A percentile compares a stretch with the other conserved stretches of the same genome.
Conservation (phyloP, 495 filamentous ascomycete species). For the Lophiostoma macrostomum region DNA sequence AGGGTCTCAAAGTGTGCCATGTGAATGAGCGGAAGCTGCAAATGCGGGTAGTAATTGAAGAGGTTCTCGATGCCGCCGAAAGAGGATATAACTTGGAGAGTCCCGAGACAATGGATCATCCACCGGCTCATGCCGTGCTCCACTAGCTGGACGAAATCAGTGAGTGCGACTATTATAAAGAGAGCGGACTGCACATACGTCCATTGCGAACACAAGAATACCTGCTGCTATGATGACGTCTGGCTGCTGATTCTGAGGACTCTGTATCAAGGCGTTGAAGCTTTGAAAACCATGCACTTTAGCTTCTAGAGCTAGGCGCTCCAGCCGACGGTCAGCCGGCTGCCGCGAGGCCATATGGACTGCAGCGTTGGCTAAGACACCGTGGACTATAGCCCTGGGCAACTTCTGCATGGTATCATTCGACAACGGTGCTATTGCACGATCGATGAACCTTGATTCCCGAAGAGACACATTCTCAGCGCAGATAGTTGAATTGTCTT, state of each 20-base stretch:
- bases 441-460: slow-evolving; percentile 10
- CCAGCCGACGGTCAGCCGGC: slow-evolving; percentile 3
- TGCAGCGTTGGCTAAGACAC: slow-evolving; percentile 18
- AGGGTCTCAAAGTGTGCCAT: slow-evolving; percentile 20
- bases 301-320: slow-evolving; percentile 19
- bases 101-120: slow-evolving; percentile 22
- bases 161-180: not conserved
- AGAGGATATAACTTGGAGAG: slow-evolving; percentile 19
- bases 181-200: slow-evolving; percentile 6
- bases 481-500: slow-evolving; percentile 17
- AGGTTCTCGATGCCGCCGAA: slow-evolving; percentile 26
- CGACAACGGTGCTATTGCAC: slow-evolving; percentile 16
- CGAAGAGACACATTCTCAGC: slow-evolving; percentile 10
- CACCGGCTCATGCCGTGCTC: slow-evolving; percentile 22
- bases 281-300: slow-evolving; percentile 21
- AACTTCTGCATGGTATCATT: not conserved
- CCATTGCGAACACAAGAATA: slow-evolving; percentile 20
- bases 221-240: slow-evolving; percentile 18
- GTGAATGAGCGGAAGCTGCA: slow-evolving; percentile 12
- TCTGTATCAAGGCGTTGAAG: slow-evolving; percentile 17
- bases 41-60: slow-evolving; percentile 18
- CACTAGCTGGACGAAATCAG: slow-evolving; percentile 8
- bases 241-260: slow-evolving; percentile 10
- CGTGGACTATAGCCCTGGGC: slow-evolving; percentile 16
- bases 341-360: slow-evolving; percentile 28